phyloP scores from a whole-genome alignment of 2,329 filamentous ascomycete species.

The Scortechinia acanthostroma region DNA sequence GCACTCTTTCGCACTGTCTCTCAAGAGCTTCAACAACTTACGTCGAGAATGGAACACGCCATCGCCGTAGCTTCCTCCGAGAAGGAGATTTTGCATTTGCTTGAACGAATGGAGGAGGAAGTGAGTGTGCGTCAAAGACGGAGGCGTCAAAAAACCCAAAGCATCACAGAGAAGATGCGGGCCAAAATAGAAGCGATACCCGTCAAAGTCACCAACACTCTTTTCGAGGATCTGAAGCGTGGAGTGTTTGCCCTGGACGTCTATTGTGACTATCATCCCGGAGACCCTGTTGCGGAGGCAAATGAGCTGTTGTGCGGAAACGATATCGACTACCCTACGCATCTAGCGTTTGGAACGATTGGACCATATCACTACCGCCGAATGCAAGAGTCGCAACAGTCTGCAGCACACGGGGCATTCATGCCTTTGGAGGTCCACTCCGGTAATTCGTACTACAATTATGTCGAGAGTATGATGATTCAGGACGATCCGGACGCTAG shows the following conservation, averaged over 20 bases:
- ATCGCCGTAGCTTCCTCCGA: background rate
- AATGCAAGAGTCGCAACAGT: too few relatives aligned
- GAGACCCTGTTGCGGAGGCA: conserved; percentile 13
- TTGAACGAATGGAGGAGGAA: background rate
- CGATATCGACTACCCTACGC: too few relatives aligned
- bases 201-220: conserved; percentile 13
- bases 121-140: background rate
- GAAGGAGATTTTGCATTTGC: background rate
- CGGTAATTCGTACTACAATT: too few relatives aligned
- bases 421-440: too few relatives aligned
- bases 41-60: background rate
- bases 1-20: background rate
- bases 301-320: conserved; percentile 9
- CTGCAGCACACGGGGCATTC: too few relatives aligned
- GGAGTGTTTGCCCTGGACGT: conserved; percentile 17
- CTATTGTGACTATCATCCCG: conserved; percentile 18
- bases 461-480: too few relatives aligned
- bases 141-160: background rate
- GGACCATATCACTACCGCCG: too few relatives aligned
- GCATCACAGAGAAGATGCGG: background rate
- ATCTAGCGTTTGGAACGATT: too few relatives aligned
- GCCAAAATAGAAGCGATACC: conserved; percentile 10
- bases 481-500: too few relatives aligned
- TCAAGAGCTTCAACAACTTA: background rate
- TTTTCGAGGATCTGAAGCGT: conserved; percentile 18